phyloP scores from a whole-genome alignment of 768 basidiomycete species.

The Cystobasidium ongulense region DNA sequence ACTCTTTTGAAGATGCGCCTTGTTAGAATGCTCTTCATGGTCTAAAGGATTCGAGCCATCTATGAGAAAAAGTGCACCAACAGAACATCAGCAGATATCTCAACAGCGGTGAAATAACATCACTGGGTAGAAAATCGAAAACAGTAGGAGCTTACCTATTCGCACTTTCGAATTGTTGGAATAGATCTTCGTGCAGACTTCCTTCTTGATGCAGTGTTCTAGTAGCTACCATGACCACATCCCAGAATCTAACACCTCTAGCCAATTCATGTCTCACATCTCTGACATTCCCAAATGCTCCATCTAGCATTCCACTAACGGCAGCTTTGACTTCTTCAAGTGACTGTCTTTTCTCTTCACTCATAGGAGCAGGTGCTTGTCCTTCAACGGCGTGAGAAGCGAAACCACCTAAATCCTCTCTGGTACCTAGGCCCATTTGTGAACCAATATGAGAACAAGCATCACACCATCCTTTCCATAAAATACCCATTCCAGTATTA shows the following conservation, averaged over 20 bases:
- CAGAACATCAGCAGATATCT: background rate
- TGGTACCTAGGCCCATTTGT: conserved; percentile 29
- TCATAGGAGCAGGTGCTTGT: background rate
- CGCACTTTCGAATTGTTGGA: conserved; percentile 91
- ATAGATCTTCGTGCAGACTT: conserved; percentile 79
- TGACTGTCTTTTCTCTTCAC: conserved; percentile 48
- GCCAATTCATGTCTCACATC: conserved; percentile 78
- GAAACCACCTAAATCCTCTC: conserved; percentile 47
- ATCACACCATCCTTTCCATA: conserved; percentile 65
- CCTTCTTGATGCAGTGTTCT: conserved; percentile 64
- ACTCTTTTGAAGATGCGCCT: too few relatives aligned
- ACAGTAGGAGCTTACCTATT: conserved; percentile 65
- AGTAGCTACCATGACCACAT: conserved; percentile 84
- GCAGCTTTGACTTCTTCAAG: conserved; percentile 71
- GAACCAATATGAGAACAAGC: conserved; percentile 36
- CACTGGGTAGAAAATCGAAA: background rate
- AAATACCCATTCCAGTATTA: conserved; percentile 94
- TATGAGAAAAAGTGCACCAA: background rate
- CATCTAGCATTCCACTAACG: conserved; percentile 74
- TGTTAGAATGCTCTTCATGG: too few relatives aligned
- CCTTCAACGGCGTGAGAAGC: conserved; percentile 68
- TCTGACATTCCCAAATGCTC: conserved; percentile 81
- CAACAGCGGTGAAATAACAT: too few relatives aligned
- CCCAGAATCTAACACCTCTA: conserved; percentile 97
- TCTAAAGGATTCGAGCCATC: conserved; percentile 23